Base-by-base conservation (phyloP, 2,329 filamentous ascomycete species). In the Plenodomus tracheiphilus region DNA sequence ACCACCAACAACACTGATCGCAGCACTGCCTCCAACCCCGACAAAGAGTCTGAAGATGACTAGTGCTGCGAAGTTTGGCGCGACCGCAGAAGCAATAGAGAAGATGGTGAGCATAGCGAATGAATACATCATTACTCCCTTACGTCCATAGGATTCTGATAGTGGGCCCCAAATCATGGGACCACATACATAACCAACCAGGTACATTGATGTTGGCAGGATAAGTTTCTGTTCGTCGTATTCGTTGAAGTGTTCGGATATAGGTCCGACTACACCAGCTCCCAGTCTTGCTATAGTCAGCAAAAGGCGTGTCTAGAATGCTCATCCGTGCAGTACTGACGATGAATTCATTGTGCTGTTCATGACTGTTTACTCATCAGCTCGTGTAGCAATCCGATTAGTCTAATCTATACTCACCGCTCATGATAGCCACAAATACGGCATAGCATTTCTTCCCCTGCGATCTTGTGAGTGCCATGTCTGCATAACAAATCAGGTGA, bases 301-400 rank as follows among this genome's bases (percentile, higher is more conserved):
- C 19, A n/a, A 5, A 20, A n/a, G 39, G 4, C 18, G 3, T 13
- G 19, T 21, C 10, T n/a, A 17, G 13, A 18, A 16, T 18, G 10
- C 35, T 16, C 5, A 3, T 22, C 4, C 13, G 28, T 35, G n/a
- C 3, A 17, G 16, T n/a, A 36, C 52, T 39, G 51, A 62, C 62
- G 84, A 77, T 36, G 82, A 86, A 1, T 81, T 82, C 71, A 89
- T 82, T 9, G 86, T 88, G 20, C 81, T 84, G 67, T 89, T 89
- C 64, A 87, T 75, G 9, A 71, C 66, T 68, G 20, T 10, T 3
- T 1, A 16, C 2, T 2, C 11, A 59, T 42, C 56, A 53, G 17
- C 40, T 37, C 1, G 34, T n/a, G 16, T 21, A 16, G 19, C n/a
- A 9, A 6, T 9, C 32, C 1, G 5, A 11, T 28, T 4, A 13